Base-by-base conservation (phyloP, 306 rosid genomes). In the Lablab purpureus region DNA sequence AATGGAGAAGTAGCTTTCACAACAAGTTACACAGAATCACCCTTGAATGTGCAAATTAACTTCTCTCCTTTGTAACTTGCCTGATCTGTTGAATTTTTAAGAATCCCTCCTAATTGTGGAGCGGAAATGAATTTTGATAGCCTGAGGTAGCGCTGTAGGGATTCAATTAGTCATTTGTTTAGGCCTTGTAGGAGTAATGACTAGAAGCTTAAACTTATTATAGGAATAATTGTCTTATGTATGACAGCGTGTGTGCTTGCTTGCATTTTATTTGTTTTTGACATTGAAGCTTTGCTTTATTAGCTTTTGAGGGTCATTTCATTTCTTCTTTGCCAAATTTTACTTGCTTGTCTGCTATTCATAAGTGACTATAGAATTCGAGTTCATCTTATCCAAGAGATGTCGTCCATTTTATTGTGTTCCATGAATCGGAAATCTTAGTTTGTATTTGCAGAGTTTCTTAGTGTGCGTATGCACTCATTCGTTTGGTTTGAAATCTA, bases 81-180 rank as follows among this genome's bases (percentile, higher is more conserved):
- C 77, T 77, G 83, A 83, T 78, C 82, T 87, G 87, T 87, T 66
- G 87, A 87, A 71, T 75, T 75, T 74, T 79, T 77, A 79, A 86
- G 83, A 86, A 87, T 76, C 97, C 91, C 94, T 90, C 97, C 97
- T 78, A 75, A 81, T 79, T 78, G 85, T 78, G 97, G 97, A 85
- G 93, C 14, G 97, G 94, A 88, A 85, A 84, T 84, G 97, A 91
- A 90, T 93, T 93, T 93, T 93, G 98, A 85, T 77, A 80, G 81
- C 80, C 80, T 78, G 80, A 81, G 83, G 78, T 91, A 91, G 91
- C 77, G 52, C 50, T 58, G 71, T 85, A 85, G 92, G 91, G 88
- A 88, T 86, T 88, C 87, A 85, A 59, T 89, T 84, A 83, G 81
- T 87, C 70, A 80, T 87, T 89, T 86, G 64, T 84, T 80, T 85